These are phyloP conservation scores for Nepenthes mirabilis DNA, from an alignment of 148 eudicot genomes.

Conservation along the genomic window DNA sequence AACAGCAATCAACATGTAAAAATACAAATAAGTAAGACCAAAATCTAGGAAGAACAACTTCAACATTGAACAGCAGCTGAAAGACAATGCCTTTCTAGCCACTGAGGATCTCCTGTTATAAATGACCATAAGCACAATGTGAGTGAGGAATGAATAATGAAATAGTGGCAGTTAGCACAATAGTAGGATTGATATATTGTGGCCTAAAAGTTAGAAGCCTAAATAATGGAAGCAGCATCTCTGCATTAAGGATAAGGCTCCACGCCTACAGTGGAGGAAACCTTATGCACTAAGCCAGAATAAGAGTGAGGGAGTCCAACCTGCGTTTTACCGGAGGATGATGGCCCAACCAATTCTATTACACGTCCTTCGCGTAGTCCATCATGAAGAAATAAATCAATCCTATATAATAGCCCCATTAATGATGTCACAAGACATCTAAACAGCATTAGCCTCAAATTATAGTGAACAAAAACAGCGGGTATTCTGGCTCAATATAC, in stretches of 20 bases:
- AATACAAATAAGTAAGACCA: neutral
- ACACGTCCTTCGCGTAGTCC: conserved; percentile 52
- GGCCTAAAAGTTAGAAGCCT: too few species aligned
- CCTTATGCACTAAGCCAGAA: too few species aligned
- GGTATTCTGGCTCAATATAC: conserved; percentile 21
- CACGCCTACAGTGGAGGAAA: too few species aligned
- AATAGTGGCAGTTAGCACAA: too few species aligned
- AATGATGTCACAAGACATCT: conserved; percentile 3
- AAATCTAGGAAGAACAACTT: neutral
- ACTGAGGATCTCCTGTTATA: neutral
- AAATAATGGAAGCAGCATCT: too few species aligned
- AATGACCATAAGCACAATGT: neutral
- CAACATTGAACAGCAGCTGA: conserved; percentile 1
- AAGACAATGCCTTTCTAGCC: neutral
- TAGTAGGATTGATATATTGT: too few species aligned
- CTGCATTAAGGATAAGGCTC: too few species aligned
- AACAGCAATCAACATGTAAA: neutral
- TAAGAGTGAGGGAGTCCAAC: conserved; percentile 15
- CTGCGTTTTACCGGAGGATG: conserved; percentile 94
- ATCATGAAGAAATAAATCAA: conserved; percentile 44
- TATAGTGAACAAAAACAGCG: neutral
- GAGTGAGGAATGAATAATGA: neutral
- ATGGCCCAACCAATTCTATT: conserved; percentile 81
- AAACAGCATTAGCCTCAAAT: neutral
- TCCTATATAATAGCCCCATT: conserved; percentile 25